Conservation (phyloP, 2,329 filamentous ascomycete species). For the Orbilia oligospora region DNA sequence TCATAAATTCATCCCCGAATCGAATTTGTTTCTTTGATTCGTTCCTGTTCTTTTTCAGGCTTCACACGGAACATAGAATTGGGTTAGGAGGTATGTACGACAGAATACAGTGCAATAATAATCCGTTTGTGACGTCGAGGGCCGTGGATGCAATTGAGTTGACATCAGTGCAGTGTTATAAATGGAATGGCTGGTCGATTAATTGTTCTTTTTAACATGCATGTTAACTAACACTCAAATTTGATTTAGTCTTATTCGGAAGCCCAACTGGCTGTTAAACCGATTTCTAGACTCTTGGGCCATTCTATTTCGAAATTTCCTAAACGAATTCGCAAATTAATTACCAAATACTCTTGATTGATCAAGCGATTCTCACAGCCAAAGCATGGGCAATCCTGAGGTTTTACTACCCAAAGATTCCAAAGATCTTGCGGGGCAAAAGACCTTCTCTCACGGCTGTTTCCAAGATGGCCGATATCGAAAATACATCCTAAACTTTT, state of each 20-base stretch:
- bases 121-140: neutral
- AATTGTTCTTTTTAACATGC: neutral
- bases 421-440: neutral
- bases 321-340: too few species aligned
- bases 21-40: neutral
- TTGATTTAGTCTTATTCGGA: neutral
- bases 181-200: conserved; percentile 2
- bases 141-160: neutral
- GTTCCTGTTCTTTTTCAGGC: neutral
- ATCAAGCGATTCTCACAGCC: neutral
- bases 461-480: neutral
- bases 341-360: neutral
- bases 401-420: neutral
- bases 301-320: too few species aligned
- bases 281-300: neutral
- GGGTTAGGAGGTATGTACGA: neutral
- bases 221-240: neutral
- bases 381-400: neutral
- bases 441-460: too few species aligned
- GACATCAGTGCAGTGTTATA: neutral
- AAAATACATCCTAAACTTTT: neutral
- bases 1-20: neutral
- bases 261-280: neutral
- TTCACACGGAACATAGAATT: neutral
- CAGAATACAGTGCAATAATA: neutral